Base-by-base conservation (phyloP, 495 filamentous ascomycete species). In the Lophiotrema nucula region DNA sequence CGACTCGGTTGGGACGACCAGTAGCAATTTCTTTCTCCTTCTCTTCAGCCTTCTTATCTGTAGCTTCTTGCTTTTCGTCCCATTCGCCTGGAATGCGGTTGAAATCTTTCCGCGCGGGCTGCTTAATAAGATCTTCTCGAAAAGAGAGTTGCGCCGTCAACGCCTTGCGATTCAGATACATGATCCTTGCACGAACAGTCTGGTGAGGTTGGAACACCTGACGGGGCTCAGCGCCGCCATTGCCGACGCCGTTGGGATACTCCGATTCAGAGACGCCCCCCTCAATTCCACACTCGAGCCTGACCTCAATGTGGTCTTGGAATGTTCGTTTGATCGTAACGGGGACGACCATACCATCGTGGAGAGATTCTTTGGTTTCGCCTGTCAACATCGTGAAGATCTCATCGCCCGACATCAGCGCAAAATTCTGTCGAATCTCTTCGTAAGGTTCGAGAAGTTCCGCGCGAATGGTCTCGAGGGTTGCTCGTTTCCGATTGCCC, bases 311-410 rank as follows among this genome's bases (percentile, higher is more conserved):
- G 67, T 95, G 93, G 67, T 96, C 89, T 52, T 90, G 86, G 62
- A 89, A 90, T 56, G 92, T 88, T 23, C 91, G 83, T 53, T 90
- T 88, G 67, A 98, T 86, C 28, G 86, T 87, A 53, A 95, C 89
- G 0, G 93, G 84, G 11, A 97, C 84, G 48, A 96, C 88, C 92
- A 97, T 97, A 52, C 87, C 88, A 64, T 89, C 84, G 23, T 78
- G 80, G 19, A 98, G 75, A 0, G 90, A 88, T 0, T 96, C 90
- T 33, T 78, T 73, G 1, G 88, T 97, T 69, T 98, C 93, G 47
- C 93, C 95, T 0, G 93, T 97, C 41, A 97, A 84, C 90, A 96
- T 96, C 43, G 90, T 92, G 71, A 97, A 98, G 66, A 96, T 86
- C 59, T 96, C 89, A 24, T 96, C 89, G 0, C 83, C 76, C 25